Evolutionary conservation across 1,284 basidiomycete genomes (phyloP).

Genomic region (Sporisorium graminicola): DNA sequence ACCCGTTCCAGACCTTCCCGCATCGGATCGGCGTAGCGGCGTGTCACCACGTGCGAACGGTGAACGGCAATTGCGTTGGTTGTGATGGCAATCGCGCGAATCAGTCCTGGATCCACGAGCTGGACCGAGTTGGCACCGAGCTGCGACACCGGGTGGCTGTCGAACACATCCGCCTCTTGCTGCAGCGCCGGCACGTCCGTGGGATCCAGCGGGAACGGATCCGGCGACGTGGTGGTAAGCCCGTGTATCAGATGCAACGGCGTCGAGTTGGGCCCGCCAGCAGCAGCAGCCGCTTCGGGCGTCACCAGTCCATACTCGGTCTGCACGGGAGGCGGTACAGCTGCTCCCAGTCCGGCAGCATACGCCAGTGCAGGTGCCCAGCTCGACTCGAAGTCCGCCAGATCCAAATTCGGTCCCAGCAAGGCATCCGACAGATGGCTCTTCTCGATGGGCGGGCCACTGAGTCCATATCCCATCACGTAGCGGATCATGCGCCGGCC

Average conservation of each 20-base stretch:
- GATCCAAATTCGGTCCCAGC: conserved; percentile 59
- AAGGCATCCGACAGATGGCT: conserved; percentile 55
- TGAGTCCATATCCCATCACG: conserved; percentile 64
- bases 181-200: conserved; percentile 60
- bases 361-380: conserved; percentile 60
- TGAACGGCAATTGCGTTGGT: conserved; percentile 61
- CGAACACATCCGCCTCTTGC: conserved; percentile 39
- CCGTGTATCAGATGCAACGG: conserved; percentile 68
- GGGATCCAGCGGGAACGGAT: conserved; percentile 64
- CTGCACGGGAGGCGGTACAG: conserved; percentile 25
- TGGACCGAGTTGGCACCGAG: conserved; percentile 26
- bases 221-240: conserved; percentile 60
- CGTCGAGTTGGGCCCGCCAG: conserved; percentile 64
- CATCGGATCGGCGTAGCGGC: conserved; percentile 66
- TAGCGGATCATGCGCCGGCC: conserved; percentile 56
- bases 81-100: conserved; percentile 66
- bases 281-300: conserved; percentile 34
- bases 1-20: conserved; percentile 58
- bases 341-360: conserved; percentile 55
- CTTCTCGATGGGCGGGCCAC: conserved; percentile 65
- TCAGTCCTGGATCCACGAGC: conserved; percentile 59
- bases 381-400: conserved; percentile 63
- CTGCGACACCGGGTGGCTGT: conserved; percentile 23
- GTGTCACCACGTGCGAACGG: conserved; percentile 63
- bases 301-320: conserved; percentile 47